Evolutionary conservation across 2,329 filamentous ascomycete genomes (phyloP).

Genomic region (Cyphellophora attinorum): DNA sequence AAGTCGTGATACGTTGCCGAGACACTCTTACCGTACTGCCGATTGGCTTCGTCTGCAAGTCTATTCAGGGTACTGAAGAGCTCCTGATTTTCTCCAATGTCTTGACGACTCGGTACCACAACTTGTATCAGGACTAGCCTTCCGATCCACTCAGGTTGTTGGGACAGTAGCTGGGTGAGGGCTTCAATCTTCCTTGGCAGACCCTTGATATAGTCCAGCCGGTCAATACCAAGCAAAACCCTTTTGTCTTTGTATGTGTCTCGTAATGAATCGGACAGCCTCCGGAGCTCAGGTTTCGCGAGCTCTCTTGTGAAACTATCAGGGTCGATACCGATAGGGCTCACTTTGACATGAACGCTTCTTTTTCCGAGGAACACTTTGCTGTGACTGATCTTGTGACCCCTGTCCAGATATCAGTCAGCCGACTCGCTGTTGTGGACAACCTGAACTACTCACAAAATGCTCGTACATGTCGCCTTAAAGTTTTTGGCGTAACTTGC

Average conservation of each 20-base stretch:
- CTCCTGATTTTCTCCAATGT: constrained; percentile 66
- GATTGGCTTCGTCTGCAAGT: constrained; percentile 49
- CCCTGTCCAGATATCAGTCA: too few relatives aligned
- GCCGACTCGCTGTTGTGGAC: too few relatives aligned
- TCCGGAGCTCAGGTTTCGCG: too few relatives aligned
- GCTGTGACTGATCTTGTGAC: too few relatives aligned
- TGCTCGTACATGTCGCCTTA: constrained; percentile 39
- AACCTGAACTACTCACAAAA: too few relatives aligned
- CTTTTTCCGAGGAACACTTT: too few relatives aligned
- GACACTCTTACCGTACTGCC: constrained; percentile 78
- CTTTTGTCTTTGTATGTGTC: constrained; percentile 75
- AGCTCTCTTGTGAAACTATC: too few relatives aligned
- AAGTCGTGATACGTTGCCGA: constrained; percentile 80
- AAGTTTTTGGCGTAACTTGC: constrained; percentile 96
- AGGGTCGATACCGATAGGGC: too few relatives aligned
- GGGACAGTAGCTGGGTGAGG: constrained; percentile 81
- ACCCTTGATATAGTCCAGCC: constrained; percentile 80
- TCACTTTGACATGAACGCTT: too few relatives aligned
- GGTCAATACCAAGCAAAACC: constrained; percentile 86
- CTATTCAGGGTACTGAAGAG: background rate
- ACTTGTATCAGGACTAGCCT: constrained; percentile 91
- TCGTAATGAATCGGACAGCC: too few relatives aligned
- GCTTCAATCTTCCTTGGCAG: constrained; percentile 94
- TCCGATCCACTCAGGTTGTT: constrained; percentile 81
- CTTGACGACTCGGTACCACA: constrained; percentile 62